Conservation (phyloP, 208 protist species). For the Leishmania gerbilli region DNA sequence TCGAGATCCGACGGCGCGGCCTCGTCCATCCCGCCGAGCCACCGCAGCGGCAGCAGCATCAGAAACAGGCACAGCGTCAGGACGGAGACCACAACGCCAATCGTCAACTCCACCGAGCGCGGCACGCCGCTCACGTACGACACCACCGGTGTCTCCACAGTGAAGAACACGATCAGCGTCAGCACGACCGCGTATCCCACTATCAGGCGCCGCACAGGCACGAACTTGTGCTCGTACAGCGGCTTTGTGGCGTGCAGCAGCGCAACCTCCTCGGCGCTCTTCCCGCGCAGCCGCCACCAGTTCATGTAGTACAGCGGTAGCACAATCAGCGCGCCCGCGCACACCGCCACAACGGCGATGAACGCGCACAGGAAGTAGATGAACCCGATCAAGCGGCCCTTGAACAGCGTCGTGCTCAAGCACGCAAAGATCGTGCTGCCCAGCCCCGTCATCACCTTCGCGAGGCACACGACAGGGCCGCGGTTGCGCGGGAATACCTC, state of each 20-base stretch:
- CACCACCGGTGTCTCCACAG: slow-evolving; percentile 37
- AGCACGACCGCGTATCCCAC: slow-evolving; percentile 35
- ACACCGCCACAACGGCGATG: slow-evolving; percentile 25
- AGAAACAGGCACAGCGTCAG: slow-evolving; percentile 41
- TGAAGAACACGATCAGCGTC: slow-evolving; percentile 41
- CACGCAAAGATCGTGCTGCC: slow-evolving; percentile 38
- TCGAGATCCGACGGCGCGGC: slow-evolving; percentile 22
- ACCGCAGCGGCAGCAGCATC: slow-evolving; percentile 43
- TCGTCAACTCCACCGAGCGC: slow-evolving; percentile 23
- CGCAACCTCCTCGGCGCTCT: slow-evolving; percentile 31
- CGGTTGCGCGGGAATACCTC: slow-evolving; percentile 52
- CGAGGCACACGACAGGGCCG: slow-evolving; percentile 41
- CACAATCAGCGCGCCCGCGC: slow-evolving; percentile 28
- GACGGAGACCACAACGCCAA: slow-evolving; percentile 38
- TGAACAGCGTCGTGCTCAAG: slow-evolving; percentile 42
- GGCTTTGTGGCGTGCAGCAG: slow-evolving; percentile 23
- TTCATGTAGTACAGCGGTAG: slow-evolving; percentile 58
- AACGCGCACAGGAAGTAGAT: slow-evolving; percentile 46
- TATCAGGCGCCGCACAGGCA: slow-evolving; percentile 32
- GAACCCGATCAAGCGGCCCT: slow-evolving; percentile 29
- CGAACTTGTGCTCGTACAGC: slow-evolving; percentile 35
- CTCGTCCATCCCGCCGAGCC: slow-evolving; percentile 52
- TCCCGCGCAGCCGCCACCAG: slow-evolving; percentile 38
- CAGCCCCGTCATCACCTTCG: slow-evolving; percentile 56
- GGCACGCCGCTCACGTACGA: slow-evolving; percentile 30